A percentile compares a stretch with the other conserved stretches of the same genome.
Conservation (phyloP, 2,329 filamentous ascomycete genomes). For the Pseudopyricularia javanii region DNA sequence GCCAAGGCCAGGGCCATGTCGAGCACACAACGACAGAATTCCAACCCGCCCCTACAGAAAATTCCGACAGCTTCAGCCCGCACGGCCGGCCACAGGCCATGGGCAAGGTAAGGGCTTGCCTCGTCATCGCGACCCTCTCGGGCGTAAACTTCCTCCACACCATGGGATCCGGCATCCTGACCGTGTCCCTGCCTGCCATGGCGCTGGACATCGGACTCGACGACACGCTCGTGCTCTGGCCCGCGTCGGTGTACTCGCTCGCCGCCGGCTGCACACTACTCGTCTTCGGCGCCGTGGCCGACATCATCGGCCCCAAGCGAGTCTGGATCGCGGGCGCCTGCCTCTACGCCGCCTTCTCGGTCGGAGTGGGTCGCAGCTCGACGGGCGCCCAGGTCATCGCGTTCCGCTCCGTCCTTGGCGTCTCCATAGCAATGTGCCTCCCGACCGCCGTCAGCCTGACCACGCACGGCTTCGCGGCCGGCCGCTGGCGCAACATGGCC, state of each 20-base stretch:
- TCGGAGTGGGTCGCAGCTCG: slow-evolving; percentile 18
- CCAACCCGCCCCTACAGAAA: background rate
- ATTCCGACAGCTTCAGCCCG: background rate
- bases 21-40: too few species aligned
- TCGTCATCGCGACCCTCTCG: background rate
- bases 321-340: slow-evolving; percentile 11
- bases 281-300: slow-evolving; percentile 22
- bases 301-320: slow-evolving; percentile 20
- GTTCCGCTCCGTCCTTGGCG: slow-evolving; percentile 20
- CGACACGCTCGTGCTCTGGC: slow-evolving; percentile 5
- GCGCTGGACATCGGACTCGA: slow-evolving; percentile 9
- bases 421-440: slow-evolving; percentile 23
- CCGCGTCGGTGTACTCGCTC: slow-evolving; percentile 12
- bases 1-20: too few species aligned
- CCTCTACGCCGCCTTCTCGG: slow-evolving; percentile 8
- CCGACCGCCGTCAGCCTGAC: slow-evolving; percentile 23
- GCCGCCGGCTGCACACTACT: slow-evolving; percentile 15
- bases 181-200: slow-evolving; percentile 11
- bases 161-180: background rate
- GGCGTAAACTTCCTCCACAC: background rate
- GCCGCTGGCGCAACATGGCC: slow-evolving; percentile 23
- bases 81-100: background rate
- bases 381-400: slow-evolving; percentile 23
- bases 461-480: slow-evolving; percentile 21
- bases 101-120: background rate